Evolutionary conservation across 176 grass and related monocot genomes (phyloP).

Genomic region (Triticum monococcum): DNA sequence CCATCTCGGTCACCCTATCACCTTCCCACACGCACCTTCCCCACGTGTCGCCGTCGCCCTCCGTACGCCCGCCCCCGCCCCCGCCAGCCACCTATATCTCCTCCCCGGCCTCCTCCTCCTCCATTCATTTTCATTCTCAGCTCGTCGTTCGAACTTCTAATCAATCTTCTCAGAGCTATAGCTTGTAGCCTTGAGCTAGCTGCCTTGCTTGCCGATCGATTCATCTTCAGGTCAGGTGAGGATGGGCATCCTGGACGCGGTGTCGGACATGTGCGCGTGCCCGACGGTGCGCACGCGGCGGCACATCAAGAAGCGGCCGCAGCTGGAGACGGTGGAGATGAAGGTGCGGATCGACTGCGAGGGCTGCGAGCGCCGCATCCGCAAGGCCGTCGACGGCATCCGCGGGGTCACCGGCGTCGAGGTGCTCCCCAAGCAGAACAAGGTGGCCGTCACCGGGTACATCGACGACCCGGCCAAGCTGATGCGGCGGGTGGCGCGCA

Average conservation of each 20-base stretch:
- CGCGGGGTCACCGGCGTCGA: background rate
- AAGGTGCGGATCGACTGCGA: conserved; percentile 30
- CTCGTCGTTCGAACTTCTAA: too few relatives aligned
- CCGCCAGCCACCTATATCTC: background rate
- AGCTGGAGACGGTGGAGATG: conserved; percentile 31
- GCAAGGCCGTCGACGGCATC: background rate
- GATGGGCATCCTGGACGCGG: background rate
- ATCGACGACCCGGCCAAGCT: conserved; percentile 45
- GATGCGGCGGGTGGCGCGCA: conserved; percentile 35
- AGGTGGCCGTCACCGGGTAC: conserved; percentile 51
- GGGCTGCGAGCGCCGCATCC: conserved; percentile 11
- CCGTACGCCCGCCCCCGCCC: background rate
- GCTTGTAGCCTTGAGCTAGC: background rate
- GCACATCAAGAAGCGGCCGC: background rate
- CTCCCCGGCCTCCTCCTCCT: background rate
- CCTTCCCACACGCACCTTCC: background rate
- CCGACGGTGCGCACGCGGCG: background rate
- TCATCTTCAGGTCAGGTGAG: too few relatives aligned
- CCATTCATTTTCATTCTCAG: background rate
- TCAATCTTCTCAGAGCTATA: too few relatives aligned
- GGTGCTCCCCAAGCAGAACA: conserved; percentile 42
- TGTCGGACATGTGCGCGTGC: background rate
- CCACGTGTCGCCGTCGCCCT: background rate
- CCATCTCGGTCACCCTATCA: background rate
- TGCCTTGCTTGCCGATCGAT: too few relatives aligned